Base-by-base conservation (phyloP, 2,329 filamentous ascomycete genomes). In the Arthrobotrys sinensis region DNA sequence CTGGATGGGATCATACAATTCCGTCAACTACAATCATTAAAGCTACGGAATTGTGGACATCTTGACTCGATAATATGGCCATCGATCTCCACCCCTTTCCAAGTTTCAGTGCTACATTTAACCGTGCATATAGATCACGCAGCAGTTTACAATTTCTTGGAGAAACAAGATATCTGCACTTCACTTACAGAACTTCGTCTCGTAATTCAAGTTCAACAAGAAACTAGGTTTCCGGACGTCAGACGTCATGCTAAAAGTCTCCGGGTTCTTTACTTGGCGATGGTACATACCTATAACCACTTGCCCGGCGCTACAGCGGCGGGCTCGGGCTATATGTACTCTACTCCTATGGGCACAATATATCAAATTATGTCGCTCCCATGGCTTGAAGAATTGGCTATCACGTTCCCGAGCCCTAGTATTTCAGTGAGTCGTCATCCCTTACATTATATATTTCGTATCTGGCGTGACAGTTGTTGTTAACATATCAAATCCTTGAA, bases 341-440 rank as follows among this genome's bases (percentile, higher is more conserved):
- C 53, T 7, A 70, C 48, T 10, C 53, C 53, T 8, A 62, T 40
- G 8, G 34, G 19, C 3, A 32, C 43, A 32, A 52, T 62, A 12
- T 5, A 70, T 43, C 67, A 70, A 34, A 6, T 70, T 11, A 63
- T 70, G 53, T 45, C 28, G 1, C 48, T 70, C 11, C 67, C 53
- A 43, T 34, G 24, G 5, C 40, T 70, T 6, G 45, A 62, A 43
- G 43, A 62, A 24, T 36, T 70, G 2, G 67, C 67, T 6, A 48
- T 71, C 7, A 45, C 67, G 3, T 19, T 63, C 11, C 55, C 0
- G 4, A 52, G 53, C 19, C 55, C 67, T 8, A 24, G n/a, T n/a
- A 34, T 43, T 19, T 40, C 34, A 12, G 67, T 71, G 21, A 63
- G 53, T 32, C 16, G 10, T 1, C 7, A 21, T 6, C 8, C 8